These are phyloP conservation scores for Chytriomyces sp. DNA, from an alignment of 192 early-diverging fungal species.

Conservation along the genomic window DNA sequence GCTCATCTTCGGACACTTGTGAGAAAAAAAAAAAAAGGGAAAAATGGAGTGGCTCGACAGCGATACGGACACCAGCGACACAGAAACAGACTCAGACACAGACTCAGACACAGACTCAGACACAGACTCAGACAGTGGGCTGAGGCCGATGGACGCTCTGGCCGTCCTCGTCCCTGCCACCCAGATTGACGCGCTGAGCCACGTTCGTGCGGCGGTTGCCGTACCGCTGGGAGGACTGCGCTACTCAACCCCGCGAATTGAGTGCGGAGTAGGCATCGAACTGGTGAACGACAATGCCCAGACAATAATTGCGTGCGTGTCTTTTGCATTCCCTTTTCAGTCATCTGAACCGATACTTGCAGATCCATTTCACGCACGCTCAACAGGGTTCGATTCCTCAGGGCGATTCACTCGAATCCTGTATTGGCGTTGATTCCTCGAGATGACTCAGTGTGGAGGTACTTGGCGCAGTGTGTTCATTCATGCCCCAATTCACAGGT, in stretches of 20 bases:
- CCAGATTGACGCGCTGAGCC: not conserved
- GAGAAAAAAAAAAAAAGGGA: too few relatives aligned
- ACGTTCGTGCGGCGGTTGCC: not conserved
- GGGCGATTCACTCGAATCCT: not conserved
- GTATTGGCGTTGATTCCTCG: not conserved
- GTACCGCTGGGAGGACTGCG: not conserved
- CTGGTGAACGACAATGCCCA: not conserved
- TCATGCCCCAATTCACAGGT: not conserved
- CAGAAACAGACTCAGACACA: not conserved
- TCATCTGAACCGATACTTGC: not conserved
- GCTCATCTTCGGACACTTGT: too few relatives aligned
- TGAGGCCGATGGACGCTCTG: not conserved
- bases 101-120: slow-evolving; percentile 1
- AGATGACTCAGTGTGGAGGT: slow-evolving; percentile 24
- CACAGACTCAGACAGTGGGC: not conserved
- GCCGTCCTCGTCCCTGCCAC: not conserved
- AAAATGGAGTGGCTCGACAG: too few relatives aligned
- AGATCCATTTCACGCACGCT: not conserved
- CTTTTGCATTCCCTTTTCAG: not conserved
- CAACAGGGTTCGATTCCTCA: not conserved
- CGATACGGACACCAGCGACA: too few relatives aligned
- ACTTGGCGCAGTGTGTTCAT: not conserved
- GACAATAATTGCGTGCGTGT: not conserved
- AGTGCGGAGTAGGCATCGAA: not conserved
- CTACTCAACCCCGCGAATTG: not conserved